Base-by-base conservation (phyloP, 2,329 filamentous ascomycete genomes). In the Trichoderma guizhouense region DNA sequence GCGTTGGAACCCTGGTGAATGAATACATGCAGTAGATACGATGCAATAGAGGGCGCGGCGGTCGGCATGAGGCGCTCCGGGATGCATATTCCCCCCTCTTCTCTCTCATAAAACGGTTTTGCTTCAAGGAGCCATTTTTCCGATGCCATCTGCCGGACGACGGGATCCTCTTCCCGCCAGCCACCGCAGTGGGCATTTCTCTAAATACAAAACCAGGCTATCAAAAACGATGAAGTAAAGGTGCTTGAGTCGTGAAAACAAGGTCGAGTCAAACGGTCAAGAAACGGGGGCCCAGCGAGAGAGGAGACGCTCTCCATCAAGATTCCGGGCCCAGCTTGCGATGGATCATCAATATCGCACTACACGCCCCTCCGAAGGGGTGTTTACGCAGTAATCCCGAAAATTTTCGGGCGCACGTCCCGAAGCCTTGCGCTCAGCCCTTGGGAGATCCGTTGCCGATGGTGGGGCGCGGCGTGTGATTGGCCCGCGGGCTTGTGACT, bases 401-500 rank as follows among this genome's bases (percentile, higher is more conserved):
- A 69, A 53, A 47, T 60, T 60, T 61, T 69, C 66, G 66, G 66
- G 28, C 66, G 66, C 66, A 47, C 43, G 55, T 60, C 28, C 66
- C 66, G 66, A 69, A 69, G 66, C 66, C 66, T 69, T 51, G 66
- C 55, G 36, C 66, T 69, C 66, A 69, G 66, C 66, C 66, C 55
- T 60, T 69, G 66, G 39, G 30, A 51, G 66, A 69, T 69, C 66
- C 66, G 66, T 57, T 69, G 66, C 66, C 66, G 66, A 69, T 47
- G 36, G 66, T 39, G 66, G 64, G 55, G 55, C 36, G 18, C 32
- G 36, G 36, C 62, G 26, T 24, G 34, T 69, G 66, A 69, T 69
- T 69, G 66, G 66, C 39, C 55, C 66, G 53, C 53, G 21, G 34
- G 26, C 39, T 9, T n/a, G 2, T 7, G 14, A 36, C n/a, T 36